Evolutionary conservation across 2,329 filamentous ascomycete genomes (phyloP).

Genomic region (Endothia cerciana): DNA sequence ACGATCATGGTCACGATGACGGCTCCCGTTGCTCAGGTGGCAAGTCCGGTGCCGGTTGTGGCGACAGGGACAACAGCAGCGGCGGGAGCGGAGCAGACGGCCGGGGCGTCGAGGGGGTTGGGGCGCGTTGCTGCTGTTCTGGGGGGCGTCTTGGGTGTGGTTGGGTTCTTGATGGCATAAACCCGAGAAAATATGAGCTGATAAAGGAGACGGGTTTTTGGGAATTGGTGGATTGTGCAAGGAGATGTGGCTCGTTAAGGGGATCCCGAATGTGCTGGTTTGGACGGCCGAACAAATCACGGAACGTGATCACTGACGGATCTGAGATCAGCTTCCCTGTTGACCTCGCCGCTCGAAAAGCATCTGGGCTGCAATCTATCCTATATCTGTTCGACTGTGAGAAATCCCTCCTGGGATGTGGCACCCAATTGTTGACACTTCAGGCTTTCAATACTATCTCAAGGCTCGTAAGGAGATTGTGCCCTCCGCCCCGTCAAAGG

Average conservation of each 20-base stretch:
- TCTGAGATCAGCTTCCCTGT: background rate
- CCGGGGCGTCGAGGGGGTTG: conserved; percentile 10
- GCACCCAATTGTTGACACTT: too few species aligned
- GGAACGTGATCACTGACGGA: background rate
- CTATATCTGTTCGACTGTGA: too few species aligned
- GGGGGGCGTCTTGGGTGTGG: conserved; percentile 8
- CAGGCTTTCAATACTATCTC: background rate
- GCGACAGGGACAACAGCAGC: background rate
- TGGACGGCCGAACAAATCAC: background rate
- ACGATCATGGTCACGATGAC: conserved; percentile 21
- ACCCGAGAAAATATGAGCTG: background rate
- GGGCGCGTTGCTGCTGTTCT: conserved; percentile 12
- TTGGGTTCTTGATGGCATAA: conserved; percentile 17
- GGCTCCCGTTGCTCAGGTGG: conserved; percentile 5
- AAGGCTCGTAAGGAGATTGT: conserved; percentile 37
- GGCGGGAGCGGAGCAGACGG: conserved; percentile 4
- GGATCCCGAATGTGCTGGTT: background rate
- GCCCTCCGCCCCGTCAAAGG: conserved; percentile 36
- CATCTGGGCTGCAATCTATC: too few species aligned
- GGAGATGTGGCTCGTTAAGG: background rate
- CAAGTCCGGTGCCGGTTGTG: background rate
- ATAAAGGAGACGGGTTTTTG: background rate
- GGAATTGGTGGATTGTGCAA: background rate
- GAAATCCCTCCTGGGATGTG: too few species aligned
- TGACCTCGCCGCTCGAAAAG: background rate